Percentiles rank a stretch among this genome's conserved stretches.
Conservation (phyloP, 2,329 filamentous ascomycete species). For the Boeremia lycopersici region DNA sequence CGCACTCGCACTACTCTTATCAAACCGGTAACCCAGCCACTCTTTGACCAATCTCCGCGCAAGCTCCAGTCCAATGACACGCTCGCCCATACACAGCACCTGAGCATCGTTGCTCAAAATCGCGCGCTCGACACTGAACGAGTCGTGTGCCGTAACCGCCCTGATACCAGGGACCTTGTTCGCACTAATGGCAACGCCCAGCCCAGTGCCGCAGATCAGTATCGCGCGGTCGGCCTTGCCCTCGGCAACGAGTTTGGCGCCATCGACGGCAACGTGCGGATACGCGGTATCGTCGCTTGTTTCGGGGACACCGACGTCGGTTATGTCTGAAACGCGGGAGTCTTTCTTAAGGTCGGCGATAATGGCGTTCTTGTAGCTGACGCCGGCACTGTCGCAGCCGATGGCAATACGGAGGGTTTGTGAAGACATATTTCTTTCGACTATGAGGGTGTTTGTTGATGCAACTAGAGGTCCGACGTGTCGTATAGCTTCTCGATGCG, state of each 20-base stretch:
- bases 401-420: conserved; percentile 63
- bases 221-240: conserved; percentile 77
- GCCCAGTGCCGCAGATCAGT: conserved; percentile 82
- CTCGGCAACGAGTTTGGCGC: conserved; percentile 66
- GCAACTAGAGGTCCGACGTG: conserved; percentile 36
- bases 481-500: conserved; percentile 41
- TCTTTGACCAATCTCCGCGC: conserved; percentile 77
- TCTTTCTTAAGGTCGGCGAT: conserved; percentile 73
- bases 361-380: conserved; percentile 78
- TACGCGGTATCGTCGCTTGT: conserved; percentile 78
- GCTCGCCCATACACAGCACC: conserved; percentile 84
- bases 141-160: conserved; percentile 88
- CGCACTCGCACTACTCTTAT: conserved; percentile 67
- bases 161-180: conserved; percentile 86
- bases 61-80: conserved; percentile 80
- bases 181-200: conserved; percentile 86
- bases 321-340: conserved; percentile 68
- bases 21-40: conserved; percentile 85
- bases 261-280: conserved; percentile 76
- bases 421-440: conserved; percentile 14
- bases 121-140: conserved; percentile 80
- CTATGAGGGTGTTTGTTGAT: neutral
- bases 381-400: conserved; percentile 74
- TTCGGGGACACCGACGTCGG: conserved; percentile 74
- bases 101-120: conserved; percentile 86